Conservation (phyloP, 768 basidiomycete species). For the Cyclocybe aegerita region DNA sequence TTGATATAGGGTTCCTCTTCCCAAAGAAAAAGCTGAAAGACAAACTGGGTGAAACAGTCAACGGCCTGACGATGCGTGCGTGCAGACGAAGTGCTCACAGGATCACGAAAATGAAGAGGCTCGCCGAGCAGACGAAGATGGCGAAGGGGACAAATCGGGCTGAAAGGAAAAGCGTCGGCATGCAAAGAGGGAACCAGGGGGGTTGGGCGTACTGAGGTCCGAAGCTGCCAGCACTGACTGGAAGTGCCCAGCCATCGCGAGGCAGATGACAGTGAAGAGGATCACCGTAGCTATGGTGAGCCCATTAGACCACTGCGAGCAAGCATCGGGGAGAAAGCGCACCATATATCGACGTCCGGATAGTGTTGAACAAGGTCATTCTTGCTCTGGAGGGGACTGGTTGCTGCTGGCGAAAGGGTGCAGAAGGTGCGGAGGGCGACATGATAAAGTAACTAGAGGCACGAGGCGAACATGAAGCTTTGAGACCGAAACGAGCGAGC, state of each 20-base stretch:
- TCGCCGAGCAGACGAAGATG: conserved; percentile 74
- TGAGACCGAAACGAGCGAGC: conserved; percentile 18
- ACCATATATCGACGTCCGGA: conserved; percentile 71
- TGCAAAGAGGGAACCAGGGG: conserved; percentile 2
- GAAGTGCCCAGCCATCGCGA: conserved; percentile 80
- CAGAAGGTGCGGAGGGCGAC: conserved; percentile 28
- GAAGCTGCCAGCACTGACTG: conserved; percentile 68
- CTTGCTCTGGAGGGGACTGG: conserved; percentile 33
- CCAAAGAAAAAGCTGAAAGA: conserved; percentile 62
- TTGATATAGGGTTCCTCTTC: conserved; percentile 76
- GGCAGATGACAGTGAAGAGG: conserved; percentile 74
- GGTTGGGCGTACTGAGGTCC: conserved; percentile 67
- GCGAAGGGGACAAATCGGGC: conserved; percentile 88
- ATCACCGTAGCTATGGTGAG: conserved; percentile 54
- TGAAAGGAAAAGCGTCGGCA: conserved; percentile 25
- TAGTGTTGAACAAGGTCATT: conserved; percentile 75
- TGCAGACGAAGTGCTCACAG: conserved; percentile 47
- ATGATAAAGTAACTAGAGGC: conserved; percentile 47
- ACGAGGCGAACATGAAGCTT: conserved; percentile 43
- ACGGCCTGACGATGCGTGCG: not conserved
- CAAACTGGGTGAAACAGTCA: conserved; percentile 39
- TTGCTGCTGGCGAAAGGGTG: conserved; percentile 25
- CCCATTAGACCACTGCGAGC: not conserved
- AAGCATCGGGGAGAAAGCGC: conserved; percentile 21
- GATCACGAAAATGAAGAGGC: conserved; percentile 62